Base-by-base conservation (phyloP, 306 rosid species). In the Acacia confusa region DNA sequence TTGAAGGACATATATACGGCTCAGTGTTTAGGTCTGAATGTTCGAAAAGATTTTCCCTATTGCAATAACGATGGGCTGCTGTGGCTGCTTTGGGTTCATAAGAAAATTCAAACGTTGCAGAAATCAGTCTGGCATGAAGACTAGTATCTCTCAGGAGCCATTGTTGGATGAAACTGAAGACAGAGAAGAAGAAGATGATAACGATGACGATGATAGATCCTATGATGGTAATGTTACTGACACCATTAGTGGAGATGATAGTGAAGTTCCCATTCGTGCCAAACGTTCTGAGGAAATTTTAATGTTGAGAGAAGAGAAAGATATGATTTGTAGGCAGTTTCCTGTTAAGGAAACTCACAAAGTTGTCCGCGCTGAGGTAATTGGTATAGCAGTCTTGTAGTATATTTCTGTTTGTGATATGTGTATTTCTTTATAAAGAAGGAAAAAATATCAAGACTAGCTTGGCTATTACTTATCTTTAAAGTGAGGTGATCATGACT, bases 311-410 rank as follows among this genome's bases (percentile, higher is more conserved):
- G 90, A 76, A 28, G 91, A 89, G 87, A 89, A 84, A 70, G 99
- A 81, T 69, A 78, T 92, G 94, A 79, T 93, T 82, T 96, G 99
- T 82, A 88, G 99, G 89, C 91, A 88, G 85, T 84, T 81, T 82
- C 99, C 99, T 55, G 98, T 93, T 75, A 95, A 93, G 88, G 97
- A 95, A 81, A 95, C 97, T 30, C n/a, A 78, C 80, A 86, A 79
- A 84, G 86, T 89, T 81, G 74, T 88, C 72, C 94, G 99, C 19
- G n/a, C 83, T 4, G 99, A 92, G 98, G 98, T 96, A 87, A 61
- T 84, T 75, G 25, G 70, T 6, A 74, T 47, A n/a, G 25, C 66
- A 28, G 45, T 78, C 67, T 55, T 67, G 58, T 68, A 34, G 66
- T 68, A 34, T 71, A 24, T 64, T 79, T 79, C 67, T 45, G 32